Evolutionary conservation across 1,284 basidiomycete species (phyloP).

Genomic region (Gomphus bonarii): DNA sequence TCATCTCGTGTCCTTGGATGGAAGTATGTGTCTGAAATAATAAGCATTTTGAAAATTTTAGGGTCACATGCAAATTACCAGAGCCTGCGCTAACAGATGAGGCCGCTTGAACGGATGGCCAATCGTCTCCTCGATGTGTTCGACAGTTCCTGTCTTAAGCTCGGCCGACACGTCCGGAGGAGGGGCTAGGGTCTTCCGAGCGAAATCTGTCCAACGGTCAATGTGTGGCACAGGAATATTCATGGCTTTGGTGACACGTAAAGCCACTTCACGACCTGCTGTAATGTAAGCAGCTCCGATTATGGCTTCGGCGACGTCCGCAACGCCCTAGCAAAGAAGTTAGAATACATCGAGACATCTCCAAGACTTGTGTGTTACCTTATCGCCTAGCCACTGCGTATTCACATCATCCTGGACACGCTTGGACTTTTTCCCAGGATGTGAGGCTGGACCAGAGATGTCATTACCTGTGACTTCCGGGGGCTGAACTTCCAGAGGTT

Average conservation of each 20-base stretch:
- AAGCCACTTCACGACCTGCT: conserved; percentile 52
- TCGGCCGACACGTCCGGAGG: conserved; percentile 32
- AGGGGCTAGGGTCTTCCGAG: conserved; percentile 34
- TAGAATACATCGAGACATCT: conserved; percentile 6
- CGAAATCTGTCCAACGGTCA: conserved; percentile 62
- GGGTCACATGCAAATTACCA: conserved; percentile 34
- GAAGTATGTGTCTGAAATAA: conserved; percentile 52
- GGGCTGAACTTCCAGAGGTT: neutral
- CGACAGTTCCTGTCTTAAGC: conserved; percentile 33
- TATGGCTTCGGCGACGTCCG: conserved; percentile 74
- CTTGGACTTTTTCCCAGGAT: conserved; percentile 22
- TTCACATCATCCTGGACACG: conserved; percentile 35
- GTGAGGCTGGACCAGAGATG: neutral
- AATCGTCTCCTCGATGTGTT: conserved; percentile 51
- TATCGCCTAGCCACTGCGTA: conserved; percentile 62
- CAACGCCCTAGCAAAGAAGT: conserved; percentile 45
- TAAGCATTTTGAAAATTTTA: neutral
- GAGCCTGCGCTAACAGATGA: conserved; percentile 55
- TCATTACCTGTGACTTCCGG: neutral
- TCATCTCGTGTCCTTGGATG: conserved; percentile 39
- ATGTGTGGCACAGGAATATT: conserved; percentile 49
- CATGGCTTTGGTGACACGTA: conserved; percentile 52
- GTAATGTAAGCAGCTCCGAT: conserved; percentile 70
- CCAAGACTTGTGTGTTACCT: conserved; percentile 33
- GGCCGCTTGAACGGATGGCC: conserved; percentile 49